Conservation (phyloP, 2,329 filamentous ascomycete species). For the Fusarium scirpi region DNA sequence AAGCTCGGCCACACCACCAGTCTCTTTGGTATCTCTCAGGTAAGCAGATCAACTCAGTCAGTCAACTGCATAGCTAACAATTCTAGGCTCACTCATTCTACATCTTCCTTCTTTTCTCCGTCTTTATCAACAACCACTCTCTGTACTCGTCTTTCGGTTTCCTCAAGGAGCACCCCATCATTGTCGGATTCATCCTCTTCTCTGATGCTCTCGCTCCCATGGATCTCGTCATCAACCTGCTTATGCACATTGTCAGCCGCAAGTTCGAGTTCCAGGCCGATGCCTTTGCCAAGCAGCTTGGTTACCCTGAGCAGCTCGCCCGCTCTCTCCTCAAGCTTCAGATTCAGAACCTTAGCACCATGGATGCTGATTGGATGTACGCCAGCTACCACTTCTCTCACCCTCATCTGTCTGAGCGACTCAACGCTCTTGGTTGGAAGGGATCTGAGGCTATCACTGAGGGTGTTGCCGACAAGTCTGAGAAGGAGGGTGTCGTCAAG, state of each 20-base stretch:
- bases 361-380: constrained; percentile 99
- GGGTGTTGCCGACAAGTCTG: constrained; percentile 55
- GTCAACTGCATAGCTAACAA: constrained; percentile 46
- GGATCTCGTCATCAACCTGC: constrained; percentile 92
- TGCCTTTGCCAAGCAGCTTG: constrained; percentile 85
- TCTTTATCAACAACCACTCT: constrained; percentile 95
- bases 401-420: constrained; percentile 91
- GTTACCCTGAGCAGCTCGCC: constrained; percentile 86
- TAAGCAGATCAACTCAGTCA: constrained; percentile 51
- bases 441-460: constrained; percentile 63
- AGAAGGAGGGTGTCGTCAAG: constrained; percentile 66
- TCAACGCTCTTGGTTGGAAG: constrained; percentile 91
- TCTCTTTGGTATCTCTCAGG: constrained; percentile 87
- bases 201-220: constrained; percentile 95
- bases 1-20: constrained; percentile 94
- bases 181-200: constrained; percentile 97
- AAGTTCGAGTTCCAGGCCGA: constrained; percentile 98
- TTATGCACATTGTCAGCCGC: constrained; percentile 95
- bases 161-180: constrained; percentile 83
- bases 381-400: constrained; percentile 99
- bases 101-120: constrained; percentile 95
- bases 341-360: constrained; percentile 96
- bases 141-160: constrained; percentile 95
- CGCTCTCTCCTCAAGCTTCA: constrained; percentile 95
- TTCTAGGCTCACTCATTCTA: constrained; percentile 90